Conservation (phyloP, 805 yeast species). For the Metschnikowia sp. region DNA sequence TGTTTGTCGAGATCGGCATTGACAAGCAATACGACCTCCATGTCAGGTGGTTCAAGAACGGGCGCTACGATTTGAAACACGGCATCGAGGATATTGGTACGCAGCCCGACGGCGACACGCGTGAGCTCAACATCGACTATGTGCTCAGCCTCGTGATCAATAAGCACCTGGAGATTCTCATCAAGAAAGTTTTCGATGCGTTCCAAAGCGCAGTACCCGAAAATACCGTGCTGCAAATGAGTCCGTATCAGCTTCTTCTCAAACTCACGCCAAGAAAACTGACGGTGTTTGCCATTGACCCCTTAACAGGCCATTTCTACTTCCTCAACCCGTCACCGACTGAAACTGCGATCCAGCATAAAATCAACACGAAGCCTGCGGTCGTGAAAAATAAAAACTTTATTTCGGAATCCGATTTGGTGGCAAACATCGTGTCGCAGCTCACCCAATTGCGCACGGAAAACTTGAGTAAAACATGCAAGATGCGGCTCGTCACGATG, state of each 20-base stretch:
- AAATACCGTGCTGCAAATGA: conserved; percentile 18
- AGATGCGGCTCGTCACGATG: conserved; percentile 56
- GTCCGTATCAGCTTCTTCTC: conserved; percentile 34
- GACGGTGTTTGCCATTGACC: conserved; percentile 37
- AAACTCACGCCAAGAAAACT: conserved; percentile 31
- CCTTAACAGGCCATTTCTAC: conserved; percentile 39
- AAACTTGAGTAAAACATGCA: conserved; percentile 47
- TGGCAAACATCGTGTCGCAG: conserved; percentile 27
- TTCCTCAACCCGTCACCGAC: conserved; percentile 38
- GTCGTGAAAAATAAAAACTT: conserved; percentile 19
- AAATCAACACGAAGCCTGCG: conserved; percentile 27
- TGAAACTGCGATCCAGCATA: conserved; percentile 30
- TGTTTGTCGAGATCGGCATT: conserved; percentile 62
- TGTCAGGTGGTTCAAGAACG: conserved; percentile 64
- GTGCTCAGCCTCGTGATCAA: conserved; percentile 35
- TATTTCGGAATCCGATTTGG: conserved; percentile 30
- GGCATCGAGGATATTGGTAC: conserved; percentile 6
- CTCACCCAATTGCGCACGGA: conserved; percentile 49
- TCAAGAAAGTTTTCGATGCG: conserved; percentile 21
- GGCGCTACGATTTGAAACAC: conserved; percentile 31
- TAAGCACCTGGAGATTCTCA: conserved; percentile 36
- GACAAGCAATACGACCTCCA: conserved; percentile 45
- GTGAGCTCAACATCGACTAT: conserved; percentile 34
- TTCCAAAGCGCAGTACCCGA: conserved; percentile 8
- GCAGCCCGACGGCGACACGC: conserved; percentile 12